Evolutionary conservation across 2,329 filamentous ascomycete genomes (phyloP).

Genomic region (Cladosporium sphaerospermum): DNA sequence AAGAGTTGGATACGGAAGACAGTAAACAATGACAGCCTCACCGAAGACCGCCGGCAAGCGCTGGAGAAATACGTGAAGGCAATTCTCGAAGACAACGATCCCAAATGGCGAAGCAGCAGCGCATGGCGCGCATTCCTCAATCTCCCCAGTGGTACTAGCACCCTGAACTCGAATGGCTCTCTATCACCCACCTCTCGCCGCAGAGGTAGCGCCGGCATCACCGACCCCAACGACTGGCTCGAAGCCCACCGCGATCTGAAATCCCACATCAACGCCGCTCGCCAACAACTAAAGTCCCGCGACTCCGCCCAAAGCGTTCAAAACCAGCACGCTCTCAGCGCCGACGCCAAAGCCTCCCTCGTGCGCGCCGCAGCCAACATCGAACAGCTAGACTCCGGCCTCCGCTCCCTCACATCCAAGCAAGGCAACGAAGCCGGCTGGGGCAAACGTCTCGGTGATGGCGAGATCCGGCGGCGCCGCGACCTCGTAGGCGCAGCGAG

Average conservation of each 20-base stretch:
- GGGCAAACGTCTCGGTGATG: slow-evolving; percentile 57
- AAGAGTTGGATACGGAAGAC: slow-evolving; percentile 77
- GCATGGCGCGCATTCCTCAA: slow-evolving; percentile 70
- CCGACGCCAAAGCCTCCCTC: slow-evolving; percentile 68
- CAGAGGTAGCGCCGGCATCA: slow-evolving; percentile 30
- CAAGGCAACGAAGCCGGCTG: slow-evolving; percentile 24
- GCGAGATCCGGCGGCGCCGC: slow-evolving; percentile 64
- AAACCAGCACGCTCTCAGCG: slow-evolving; percentile 54
- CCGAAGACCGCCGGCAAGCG: slow-evolving; percentile 61
- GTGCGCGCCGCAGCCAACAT: slow-evolving; percentile 62
- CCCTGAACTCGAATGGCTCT: slow-evolving; percentile 24
- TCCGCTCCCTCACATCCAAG: slow-evolving; percentile 38
- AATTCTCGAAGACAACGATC: slow-evolving; percentile 67
- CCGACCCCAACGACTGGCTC: slow-evolving; percentile 60
- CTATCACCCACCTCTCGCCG: slow-evolving; percentile 34
- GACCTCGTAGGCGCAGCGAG: slow-evolving; percentile 64
- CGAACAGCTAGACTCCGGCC: slow-evolving; percentile 57
- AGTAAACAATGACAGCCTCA: slow-evolving; percentile 60
- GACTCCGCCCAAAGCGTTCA: slow-evolving; percentile 57
- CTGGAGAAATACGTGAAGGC: slow-evolving; percentile 67
- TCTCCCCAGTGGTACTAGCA: slow-evolving; percentile 49
- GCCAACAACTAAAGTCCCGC: slow-evolving; percentile 59
- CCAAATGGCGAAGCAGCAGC: slow-evolving; percentile 66
- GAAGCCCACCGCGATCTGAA: slow-evolving; percentile 72
- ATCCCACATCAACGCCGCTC: slow-evolving; percentile 59